Base-by-base conservation (phyloP, 2,329 filamentous ascomycete genomes). In the Nakataea oryzae region DNA sequence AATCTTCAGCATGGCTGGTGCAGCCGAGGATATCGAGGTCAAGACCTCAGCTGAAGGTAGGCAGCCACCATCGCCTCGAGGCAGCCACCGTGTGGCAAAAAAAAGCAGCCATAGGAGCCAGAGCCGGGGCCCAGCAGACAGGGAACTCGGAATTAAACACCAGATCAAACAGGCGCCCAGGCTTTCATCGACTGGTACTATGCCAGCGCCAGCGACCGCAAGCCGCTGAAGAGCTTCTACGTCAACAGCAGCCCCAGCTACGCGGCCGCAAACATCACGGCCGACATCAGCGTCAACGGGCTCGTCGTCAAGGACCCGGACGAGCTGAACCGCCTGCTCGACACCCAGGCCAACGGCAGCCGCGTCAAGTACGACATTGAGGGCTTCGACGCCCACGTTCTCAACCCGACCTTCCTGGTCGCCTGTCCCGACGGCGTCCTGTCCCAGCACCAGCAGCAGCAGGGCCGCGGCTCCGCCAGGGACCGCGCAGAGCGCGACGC, bases 241-340 rank as follows among this genome's bases (percentile, higher is more conserved):
- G 77, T 86, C 66, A 83, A 84, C 70, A 74, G 79, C 60, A 83
- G 82, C 28, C 67, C 79, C 13, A 76, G 79, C 64, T 83, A 85
- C 65, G 70, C 70, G n/a, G 64, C 72, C 14, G 76, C 81, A n/a
- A 76, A 79, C 64, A 75, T 79, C 28, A 78, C 79, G 41, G 81
- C 90, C 60, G 85, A 86, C 71, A 92, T 92, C 69, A 83, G 86
- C 69, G 87, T 92, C 79, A 96, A 96, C 76, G 91, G 92, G 68
- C 86, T 86, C 58, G 74, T 83, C 50, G 74, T 81, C 41, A 81
- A 84, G 62, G 60, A 60, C 57, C 87, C 86, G 0, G 75, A 78
- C 60, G 85, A 86, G 57, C 87, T 92, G 69, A 85, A 88, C 68
- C 80, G 81, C 24, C 81, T 91, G 30, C 89, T 92, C 66, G 80